A percentile compares a stretch with the other conserved stretches of the same genome.
These are phyloP conservation scores for Kodamaea alishanica DNA, from an alignment of 1,139 yeast genomes.

Conservation along the genomic window DNA sequence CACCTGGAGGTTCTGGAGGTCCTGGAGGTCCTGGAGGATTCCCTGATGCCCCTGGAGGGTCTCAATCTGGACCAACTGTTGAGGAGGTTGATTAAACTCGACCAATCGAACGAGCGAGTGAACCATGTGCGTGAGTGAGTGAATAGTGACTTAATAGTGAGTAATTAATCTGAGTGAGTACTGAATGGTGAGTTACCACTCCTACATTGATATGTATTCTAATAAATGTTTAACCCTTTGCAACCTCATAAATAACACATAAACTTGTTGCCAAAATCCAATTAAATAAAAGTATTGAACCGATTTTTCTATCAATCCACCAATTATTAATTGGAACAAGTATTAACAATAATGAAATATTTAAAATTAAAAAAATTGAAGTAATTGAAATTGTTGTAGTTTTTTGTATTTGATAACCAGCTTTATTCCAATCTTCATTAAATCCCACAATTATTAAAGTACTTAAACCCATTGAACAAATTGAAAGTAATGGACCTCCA, in stretches of 20 bases:
- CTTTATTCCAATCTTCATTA: constrained; percentile 3
- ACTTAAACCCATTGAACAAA: constrained; percentile 50
- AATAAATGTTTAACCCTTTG: no score
- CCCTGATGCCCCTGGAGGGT: constrained; percentile 27
- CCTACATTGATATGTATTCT: no score
- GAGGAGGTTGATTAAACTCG: constrained; percentile 65
- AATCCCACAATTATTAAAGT: constrained; percentile 50
- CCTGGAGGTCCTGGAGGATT: constrained; percentile 38
- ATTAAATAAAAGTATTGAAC: constrained; percentile 39
- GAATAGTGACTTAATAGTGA: no score
- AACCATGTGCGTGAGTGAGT: no score
- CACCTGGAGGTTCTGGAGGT: constrained; percentile 28
- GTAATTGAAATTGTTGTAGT: constrained; percentile 19
- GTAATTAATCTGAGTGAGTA: no score
- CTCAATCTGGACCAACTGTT: constrained; percentile 56
- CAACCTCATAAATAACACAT: constrained; percentile 25
- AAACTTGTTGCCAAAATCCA: constrained; percentile 53
- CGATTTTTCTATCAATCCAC: constrained; percentile 55
- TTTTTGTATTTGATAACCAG: constrained; percentile 12
- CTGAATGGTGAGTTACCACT: no score
- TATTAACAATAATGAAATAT: constrained; percentile 49
- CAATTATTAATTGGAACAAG: constrained; percentile 63
- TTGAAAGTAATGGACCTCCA: constrained; percentile 76
- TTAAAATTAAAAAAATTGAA: constrained; percentile 32
- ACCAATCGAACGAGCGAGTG: no score